Percentiles rank a stretch among this genome's conserved stretches.
Evolutionary conservation across 2,329 filamentous ascomycete genomes (phyloP).

Genomic region (Dactylellina parvicollis): DNA sequence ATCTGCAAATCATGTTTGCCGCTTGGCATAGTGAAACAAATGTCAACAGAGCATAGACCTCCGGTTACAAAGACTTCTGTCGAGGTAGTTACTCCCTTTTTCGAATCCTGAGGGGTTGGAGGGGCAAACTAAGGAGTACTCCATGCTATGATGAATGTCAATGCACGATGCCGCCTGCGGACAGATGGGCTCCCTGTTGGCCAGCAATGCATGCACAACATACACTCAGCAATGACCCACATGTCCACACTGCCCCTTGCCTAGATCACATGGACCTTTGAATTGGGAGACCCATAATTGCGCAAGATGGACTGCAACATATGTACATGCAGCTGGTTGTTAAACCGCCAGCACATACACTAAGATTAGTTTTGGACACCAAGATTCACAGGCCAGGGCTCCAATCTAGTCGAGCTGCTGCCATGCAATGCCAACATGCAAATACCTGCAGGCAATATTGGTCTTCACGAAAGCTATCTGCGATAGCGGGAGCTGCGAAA

Average conservation of each 20-base stretch:
- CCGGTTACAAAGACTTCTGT: not conserved
- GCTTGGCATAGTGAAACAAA: not conserved
- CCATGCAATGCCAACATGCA: constrained; percentile 53
- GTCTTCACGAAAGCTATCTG: not conserved
- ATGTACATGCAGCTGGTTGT: constrained; percentile 16
- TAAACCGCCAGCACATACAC: constrained; percentile 48
- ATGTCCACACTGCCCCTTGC: constrained; percentile 36
- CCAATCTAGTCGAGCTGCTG: not conserved
- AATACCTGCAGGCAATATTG: constrained; percentile 15
- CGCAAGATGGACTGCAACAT: constrained; percentile 30
- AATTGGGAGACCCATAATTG: constrained; percentile 12
- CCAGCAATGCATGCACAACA: constrained; percentile 53
- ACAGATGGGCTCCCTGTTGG: constrained; percentile 34
- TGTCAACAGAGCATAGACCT: not conserved
- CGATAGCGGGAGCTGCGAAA: too few relatives aligned
- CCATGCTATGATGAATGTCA: constrained; percentile 28
- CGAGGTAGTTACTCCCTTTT: not conserved
- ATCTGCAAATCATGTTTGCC: not conserved
- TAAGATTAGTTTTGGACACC: too few relatives aligned
- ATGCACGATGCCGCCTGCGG: constrained; percentile 33
- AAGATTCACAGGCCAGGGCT: too few relatives aligned
- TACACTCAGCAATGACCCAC: constrained; percentile 43
- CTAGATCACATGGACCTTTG: constrained; percentile 13
- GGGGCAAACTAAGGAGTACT: constrained; percentile 9
- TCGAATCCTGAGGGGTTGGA: not conserved